Percentiles rank a stretch among this genome's conserved stretches.
phyloP scores from a whole-genome alignment of 108 stramenopile species.

The Seminavis robusta region DNA sequence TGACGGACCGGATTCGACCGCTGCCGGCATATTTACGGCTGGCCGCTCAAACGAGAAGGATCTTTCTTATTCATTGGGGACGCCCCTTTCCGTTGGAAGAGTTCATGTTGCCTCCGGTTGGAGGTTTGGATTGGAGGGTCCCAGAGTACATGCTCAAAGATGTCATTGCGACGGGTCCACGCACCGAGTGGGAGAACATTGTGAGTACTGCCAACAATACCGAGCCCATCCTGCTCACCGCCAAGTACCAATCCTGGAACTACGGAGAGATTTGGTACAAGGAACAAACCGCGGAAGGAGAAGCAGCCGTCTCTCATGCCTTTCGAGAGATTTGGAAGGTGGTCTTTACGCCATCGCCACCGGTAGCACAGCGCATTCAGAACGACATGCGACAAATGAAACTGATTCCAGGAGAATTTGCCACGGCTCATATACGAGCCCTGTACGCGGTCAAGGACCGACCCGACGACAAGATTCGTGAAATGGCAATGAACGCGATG shows the following conservation, averaged over 20 bases:
- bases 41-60: conserved; percentile 30
- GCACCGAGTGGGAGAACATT: too few species aligned
- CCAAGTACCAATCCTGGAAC: too few species aligned
- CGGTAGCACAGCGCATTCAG: conserved; percentile 19
- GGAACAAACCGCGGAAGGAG: too few species aligned
- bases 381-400: conserved; percentile 14
- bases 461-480: neutral
- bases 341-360: conserved; percentile 43
- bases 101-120: conserved; percentile 41
- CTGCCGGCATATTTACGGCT: conserved; percentile 34
- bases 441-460: conserved; percentile 23
- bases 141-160: conserved; percentile 19
- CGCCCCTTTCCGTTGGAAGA: conserved; percentile 37
- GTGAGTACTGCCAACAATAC: too few species aligned
- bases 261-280: too few species aligned
- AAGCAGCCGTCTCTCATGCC: too few species aligned
- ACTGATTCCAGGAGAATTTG: conserved; percentile 31
- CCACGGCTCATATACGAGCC: conserved; percentile 41
- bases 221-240: too few species aligned
- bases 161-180: neutral
- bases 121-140: conserved; percentile 45
- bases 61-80: conserved; percentile 48
- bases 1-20: conserved; percentile 41
- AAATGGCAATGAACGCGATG: conserved; percentile 28
- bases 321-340: conserved; percentile 30